phyloP scores from a whole-genome alignment of 192 early-diverging fungal species.

The Dimargaris xerosporica region DNA sequence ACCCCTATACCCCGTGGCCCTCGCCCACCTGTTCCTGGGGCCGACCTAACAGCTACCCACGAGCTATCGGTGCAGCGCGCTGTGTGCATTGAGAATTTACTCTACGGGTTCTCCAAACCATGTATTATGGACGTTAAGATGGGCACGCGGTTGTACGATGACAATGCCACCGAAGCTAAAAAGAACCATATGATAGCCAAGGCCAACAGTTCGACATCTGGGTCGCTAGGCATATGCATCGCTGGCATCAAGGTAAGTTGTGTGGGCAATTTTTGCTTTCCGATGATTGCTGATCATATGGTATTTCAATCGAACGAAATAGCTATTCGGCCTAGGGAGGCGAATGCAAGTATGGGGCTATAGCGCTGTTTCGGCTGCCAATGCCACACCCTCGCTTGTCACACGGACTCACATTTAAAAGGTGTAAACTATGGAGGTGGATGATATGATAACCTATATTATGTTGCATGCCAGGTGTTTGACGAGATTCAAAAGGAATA shows the following conservation, averaged over 20 bases:
- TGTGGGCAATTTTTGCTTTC: too few relatives aligned
- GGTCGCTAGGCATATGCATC: slow-evolving; percentile 44
- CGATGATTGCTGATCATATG: too few relatives aligned
- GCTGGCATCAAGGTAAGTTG: slow-evolving; percentile 66
- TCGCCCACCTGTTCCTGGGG: neutral
- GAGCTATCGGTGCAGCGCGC: slow-evolving; percentile 20
- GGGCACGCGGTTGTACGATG: slow-evolving; percentile 59
- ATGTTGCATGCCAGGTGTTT: too few relatives aligned
- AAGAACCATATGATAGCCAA: slow-evolving; percentile 40
- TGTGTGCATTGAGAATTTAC: slow-evolving; percentile 65
- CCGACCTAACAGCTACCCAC: slow-evolving; percentile 9
- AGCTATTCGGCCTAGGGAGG: too few relatives aligned
- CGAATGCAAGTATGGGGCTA: too few relatives aligned
- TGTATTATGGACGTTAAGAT: slow-evolving; percentile 83
- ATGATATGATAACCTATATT: too few relatives aligned
- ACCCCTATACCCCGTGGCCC: slow-evolving; percentile 7
- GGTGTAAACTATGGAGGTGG: too few relatives aligned
- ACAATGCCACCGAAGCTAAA: slow-evolving; percentile 58
- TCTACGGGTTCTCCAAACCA: slow-evolving; percentile 46
- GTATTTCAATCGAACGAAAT: too few relatives aligned
- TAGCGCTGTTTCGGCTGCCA: too few relatives aligned
- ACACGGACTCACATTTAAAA: too few relatives aligned
- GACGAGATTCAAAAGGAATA: slow-evolving; percentile 11
- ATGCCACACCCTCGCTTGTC: too few relatives aligned
- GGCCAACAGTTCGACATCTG: slow-evolving; percentile 50